Evolutionary conservation across 2,329 filamentous ascomycete genomes (phyloP).

Genomic region (Colletotrichum shisoi): DNA sequence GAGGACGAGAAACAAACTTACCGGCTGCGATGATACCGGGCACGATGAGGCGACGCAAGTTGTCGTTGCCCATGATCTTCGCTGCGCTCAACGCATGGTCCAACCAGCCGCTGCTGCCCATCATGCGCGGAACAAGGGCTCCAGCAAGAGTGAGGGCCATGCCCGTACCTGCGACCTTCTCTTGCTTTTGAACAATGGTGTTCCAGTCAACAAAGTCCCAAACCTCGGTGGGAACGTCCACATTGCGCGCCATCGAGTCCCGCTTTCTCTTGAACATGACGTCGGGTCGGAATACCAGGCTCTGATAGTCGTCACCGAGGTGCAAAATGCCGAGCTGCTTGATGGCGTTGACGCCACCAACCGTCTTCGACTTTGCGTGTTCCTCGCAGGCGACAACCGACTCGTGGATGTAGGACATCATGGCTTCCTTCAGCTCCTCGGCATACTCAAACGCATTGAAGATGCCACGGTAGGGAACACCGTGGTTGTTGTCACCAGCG

Average conservation of each 20-base stretch:
- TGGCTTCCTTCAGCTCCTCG: slow-evolving; percentile 89
- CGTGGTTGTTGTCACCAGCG: slow-evolving; percentile 78
- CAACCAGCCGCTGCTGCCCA: slow-evolving; percentile 87
- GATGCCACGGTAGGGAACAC: slow-evolving; percentile 85
- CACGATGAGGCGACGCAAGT: slow-evolving; percentile 79
- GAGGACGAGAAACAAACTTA: slow-evolving; percentile 63
- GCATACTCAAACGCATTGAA: slow-evolving; percentile 89
- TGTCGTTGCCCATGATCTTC: slow-evolving; percentile 82
- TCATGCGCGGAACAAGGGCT: slow-evolving; percentile 79
- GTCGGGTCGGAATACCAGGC: slow-evolving; percentile 87
- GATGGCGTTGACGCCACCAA: slow-evolving; percentile 83
- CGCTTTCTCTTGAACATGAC: slow-evolving; percentile 90
- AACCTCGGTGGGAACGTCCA: slow-evolving; percentile 86
- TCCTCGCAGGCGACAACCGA: slow-evolving; percentile 85
- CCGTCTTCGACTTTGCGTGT: slow-evolving; percentile 78
- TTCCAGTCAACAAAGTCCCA: slow-evolving; percentile 93
- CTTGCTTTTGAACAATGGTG: slow-evolving; percentile 84
- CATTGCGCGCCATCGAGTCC: slow-evolving; percentile 81
- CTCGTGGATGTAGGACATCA: slow-evolving; percentile 85
- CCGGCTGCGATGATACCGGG: slow-evolving; percentile 81
- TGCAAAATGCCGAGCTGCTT: slow-evolving; percentile 88
- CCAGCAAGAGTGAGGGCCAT: slow-evolving; percentile 93
- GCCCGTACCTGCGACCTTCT: slow-evolving; percentile 92
- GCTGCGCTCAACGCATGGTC: slow-evolving; percentile 84
- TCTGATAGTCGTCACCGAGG: slow-evolving; percentile 84